Evolutionary conservation across 208 protist genomes (phyloP).

Genomic region (Acanthamoeba sp.): DNA sequence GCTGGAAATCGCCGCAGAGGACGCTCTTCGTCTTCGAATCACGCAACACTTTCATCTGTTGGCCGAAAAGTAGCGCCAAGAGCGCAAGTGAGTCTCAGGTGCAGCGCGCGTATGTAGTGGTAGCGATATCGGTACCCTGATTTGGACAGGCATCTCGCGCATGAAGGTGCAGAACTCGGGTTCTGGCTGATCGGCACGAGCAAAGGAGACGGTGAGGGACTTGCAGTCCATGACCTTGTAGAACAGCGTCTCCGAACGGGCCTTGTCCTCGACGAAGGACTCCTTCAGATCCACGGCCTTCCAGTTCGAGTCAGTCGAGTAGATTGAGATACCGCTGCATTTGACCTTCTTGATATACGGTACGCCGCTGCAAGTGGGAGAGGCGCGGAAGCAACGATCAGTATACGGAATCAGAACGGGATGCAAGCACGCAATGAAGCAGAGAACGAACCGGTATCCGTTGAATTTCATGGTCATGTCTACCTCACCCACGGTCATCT

Average conservation of each 20-base stretch:
- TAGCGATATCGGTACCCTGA: neutral
- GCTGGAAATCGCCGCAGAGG: conserved; percentile 50
- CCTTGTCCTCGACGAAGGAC: conserved; percentile 65
- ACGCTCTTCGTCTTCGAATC: neutral
- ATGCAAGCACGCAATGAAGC: too few species aligned
- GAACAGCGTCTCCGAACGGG: conserved; percentile 47
- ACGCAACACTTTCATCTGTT: conserved; percentile 62
- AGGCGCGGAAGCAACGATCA: too few species aligned
- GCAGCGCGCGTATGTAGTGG: neutral
- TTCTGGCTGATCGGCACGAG: neutral
- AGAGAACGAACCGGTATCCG: conserved; percentile 17
- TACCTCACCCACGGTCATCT: conserved; percentile 66
- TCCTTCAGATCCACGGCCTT: conserved; percentile 63
- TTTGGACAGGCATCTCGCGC: conserved; percentile 51
- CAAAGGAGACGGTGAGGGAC: conserved; percentile 55
- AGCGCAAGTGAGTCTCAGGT: neutral
- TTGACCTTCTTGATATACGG: conserved; percentile 46
- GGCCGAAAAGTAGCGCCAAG: neutral
- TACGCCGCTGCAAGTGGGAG: neutral
- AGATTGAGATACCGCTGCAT: conserved; percentile 45
- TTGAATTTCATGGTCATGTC: conserved; percentile 66
- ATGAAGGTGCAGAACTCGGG: conserved; percentile 69
- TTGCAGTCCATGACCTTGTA: conserved; percentile 54
- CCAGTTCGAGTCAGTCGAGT: conserved; percentile 55
- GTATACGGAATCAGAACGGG: too few species aligned